Conservation (phyloP, 1,284 basidiomycete genomes). For the Coniophora puteana region DNA sequence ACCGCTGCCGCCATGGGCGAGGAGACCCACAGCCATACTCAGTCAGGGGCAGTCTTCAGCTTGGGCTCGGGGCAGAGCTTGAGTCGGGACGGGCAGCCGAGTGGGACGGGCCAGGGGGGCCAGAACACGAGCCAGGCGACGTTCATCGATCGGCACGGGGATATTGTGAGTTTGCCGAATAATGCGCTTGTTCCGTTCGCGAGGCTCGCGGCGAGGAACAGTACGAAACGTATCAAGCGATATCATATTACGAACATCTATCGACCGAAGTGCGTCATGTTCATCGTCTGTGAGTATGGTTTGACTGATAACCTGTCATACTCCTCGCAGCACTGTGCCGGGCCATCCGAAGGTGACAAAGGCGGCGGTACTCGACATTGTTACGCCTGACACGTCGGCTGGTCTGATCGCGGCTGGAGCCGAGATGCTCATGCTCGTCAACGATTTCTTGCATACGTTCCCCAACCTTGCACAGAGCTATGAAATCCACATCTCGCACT, state of each 20-base stretch:
- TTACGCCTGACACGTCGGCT: constrained; percentile 61
- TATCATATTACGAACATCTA: constrained; percentile 82
- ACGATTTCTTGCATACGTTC: constrained; percentile 64
- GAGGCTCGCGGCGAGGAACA: constrained; percentile 73
- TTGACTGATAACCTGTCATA: not conserved
- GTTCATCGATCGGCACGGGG: constrained; percentile 81
- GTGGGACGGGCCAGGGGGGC: constrained; percentile 55
- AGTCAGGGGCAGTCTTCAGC: too few relatives aligned
- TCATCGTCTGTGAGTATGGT: not conserved
- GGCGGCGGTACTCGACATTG: constrained; percentile 76
- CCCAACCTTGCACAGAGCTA: constrained; percentile 63
- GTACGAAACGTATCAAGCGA: constrained; percentile 81
- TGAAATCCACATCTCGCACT: constrained; percentile 73
- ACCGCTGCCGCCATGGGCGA: constrained; percentile 19
- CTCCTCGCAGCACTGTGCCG: constrained; percentile 43
- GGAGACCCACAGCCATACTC: constrained; percentile 27
- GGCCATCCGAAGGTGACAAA: constrained; percentile 72
- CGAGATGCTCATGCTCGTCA: constrained; percentile 65
- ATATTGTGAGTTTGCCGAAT: constrained; percentile 77
- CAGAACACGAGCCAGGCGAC: constrained; percentile 55
- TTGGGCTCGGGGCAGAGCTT: too few relatives aligned
- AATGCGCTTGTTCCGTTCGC: constrained; percentile 84
- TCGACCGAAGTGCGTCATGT: constrained; percentile 49
- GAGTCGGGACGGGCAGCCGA: too few relatives aligned
- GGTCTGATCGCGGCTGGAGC: constrained; percentile 64